Conservation (phyloP, 208 protist species). For the Crithidia acanthocephali region DNA sequence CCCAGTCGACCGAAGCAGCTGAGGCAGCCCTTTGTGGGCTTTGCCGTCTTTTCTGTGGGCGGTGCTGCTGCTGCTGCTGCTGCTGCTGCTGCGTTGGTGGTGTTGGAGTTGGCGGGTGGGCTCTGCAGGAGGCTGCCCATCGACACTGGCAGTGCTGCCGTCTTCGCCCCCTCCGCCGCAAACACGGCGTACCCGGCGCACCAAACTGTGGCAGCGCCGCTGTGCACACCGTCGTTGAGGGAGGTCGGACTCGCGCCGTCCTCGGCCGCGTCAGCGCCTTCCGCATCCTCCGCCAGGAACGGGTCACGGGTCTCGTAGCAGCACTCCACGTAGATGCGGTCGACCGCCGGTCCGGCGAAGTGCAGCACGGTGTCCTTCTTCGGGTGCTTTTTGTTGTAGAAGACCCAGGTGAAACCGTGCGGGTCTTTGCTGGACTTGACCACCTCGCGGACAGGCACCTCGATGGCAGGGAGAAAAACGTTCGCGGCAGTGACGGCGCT, state of each 20-base stretch:
- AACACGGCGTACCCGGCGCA: slow-evolving; percentile 73
- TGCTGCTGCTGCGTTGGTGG: not conserved
- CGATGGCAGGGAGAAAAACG: slow-evolving; percentile 63
- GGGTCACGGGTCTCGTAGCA: slow-evolving; percentile 63
- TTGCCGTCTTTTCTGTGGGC: not conserved
- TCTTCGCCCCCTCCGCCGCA: slow-evolving; percentile 28
- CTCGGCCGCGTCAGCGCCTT: not conserved
- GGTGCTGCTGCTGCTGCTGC: not conserved
- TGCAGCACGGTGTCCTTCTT: slow-evolving; percentile 33
- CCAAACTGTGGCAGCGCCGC: slow-evolving; percentile 46
- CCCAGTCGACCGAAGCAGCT: not conserved
- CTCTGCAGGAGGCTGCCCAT: slow-evolving; percentile 57
- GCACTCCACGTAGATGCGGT: slow-evolving; percentile 79
- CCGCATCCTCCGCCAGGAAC: not conserved
- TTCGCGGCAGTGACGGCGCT: slow-evolving; percentile 53
- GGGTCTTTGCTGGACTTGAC: slow-evolving; percentile 38
- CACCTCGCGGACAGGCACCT: slow-evolving; percentile 49
- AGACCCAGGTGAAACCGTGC: slow-evolving; percentile 66
- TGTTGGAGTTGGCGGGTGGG: not conserved
- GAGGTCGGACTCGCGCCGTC: too few species aligned
- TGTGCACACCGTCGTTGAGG: not conserved
- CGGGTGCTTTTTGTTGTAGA: slow-evolving; percentile 38
- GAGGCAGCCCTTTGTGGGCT: slow-evolving; percentile 1
- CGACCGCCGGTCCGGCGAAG: slow-evolving; percentile 41
- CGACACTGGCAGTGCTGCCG: slow-evolving; percentile 37